phyloP scores from a whole-genome alignment of 2,329 filamentous ascomycete genomes.

The Aspergillus phoenicis region DNA sequence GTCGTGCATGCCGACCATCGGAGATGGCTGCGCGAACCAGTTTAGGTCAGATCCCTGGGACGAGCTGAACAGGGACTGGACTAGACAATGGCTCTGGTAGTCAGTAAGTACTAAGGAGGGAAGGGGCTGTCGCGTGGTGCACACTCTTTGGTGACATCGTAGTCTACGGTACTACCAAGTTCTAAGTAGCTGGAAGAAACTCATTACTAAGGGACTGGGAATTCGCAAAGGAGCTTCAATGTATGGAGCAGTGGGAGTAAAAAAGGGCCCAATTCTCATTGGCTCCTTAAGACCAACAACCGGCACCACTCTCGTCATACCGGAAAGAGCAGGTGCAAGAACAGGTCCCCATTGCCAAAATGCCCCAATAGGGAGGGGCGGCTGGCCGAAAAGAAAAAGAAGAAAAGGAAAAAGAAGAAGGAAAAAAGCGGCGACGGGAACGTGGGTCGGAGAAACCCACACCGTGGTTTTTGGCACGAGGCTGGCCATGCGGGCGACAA shows the following conservation, averaged over 20 bases:
- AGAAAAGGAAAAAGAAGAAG: no score
- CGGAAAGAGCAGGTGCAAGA: slow-evolving; percentile 17
- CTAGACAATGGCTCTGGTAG: background rate
- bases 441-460: slow-evolving; percentile 9
- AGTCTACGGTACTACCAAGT: background rate
- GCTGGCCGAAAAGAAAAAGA: background rate
- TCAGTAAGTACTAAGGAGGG: background rate
- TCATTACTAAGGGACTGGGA: no score
- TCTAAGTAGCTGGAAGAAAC: no score
- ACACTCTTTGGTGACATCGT: background rate
- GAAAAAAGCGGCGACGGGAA: slow-evolving; percentile 4
- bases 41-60: slow-evolving; percentile 11
- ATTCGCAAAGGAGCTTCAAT: no score
- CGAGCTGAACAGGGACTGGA: no score
- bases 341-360: background rate
- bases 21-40: slow-evolving; percentile 1
- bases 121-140: slow-evolving; percentile 13
- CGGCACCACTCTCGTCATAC: slow-evolving; percentile 14
- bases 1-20: background rate
- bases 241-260: no score
- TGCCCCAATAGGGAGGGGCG: slow-evolving; percentile 8
- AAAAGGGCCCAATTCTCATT: no score
- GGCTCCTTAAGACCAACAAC: background rate
- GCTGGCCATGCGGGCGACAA: slow-evolving; percentile 10
- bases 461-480: slow-evolving; percentile 11